Evolutionary conservation across 2,329 filamentous ascomycete genomes (phyloP).

Genomic region (Sarocladium strictum): DNA sequence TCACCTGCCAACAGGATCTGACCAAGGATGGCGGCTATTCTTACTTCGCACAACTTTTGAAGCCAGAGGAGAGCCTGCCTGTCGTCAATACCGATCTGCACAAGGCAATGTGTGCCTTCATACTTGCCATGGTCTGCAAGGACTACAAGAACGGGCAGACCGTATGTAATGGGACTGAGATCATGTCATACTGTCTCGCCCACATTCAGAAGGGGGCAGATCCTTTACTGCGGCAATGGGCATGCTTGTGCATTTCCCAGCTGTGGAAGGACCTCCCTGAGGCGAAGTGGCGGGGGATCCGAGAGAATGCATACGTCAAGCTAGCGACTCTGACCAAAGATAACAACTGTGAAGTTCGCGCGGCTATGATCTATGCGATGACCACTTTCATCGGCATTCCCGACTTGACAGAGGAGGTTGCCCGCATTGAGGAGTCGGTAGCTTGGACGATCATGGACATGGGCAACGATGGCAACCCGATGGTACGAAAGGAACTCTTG

Average conservation of each 20-base stretch:
- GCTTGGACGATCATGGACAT: conserved; percentile 85
- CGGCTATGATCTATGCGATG: conserved; percentile 88
- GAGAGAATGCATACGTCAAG: conserved; percentile 76
- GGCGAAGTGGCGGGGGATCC: conserved; percentile 93
- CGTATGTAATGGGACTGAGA: conserved; percentile 83
- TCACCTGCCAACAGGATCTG: conserved; percentile 86
- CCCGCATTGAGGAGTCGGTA: conserved; percentile 83
- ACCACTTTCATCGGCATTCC: conserved; percentile 92
- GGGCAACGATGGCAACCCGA: conserved; percentile 87
- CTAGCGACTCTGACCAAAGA: conserved; percentile 78
- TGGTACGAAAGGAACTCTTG: conserved; percentile 88
- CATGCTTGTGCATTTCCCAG: conserved; percentile 90
- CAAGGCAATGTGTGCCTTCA: conserved; percentile 98
- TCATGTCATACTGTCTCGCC: conserved; percentile 80
- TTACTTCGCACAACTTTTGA: conserved; percentile 92
- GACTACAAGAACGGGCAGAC: conserved; percentile 87
- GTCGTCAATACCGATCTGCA: conserved; percentile 77
- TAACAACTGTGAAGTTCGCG: conserved; percentile 83
- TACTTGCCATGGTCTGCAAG: conserved; percentile 94
- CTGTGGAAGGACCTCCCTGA: conserved; percentile 87
- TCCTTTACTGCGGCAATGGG: conserved; percentile 87
- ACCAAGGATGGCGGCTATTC: conserved; percentile 96
- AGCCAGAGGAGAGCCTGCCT: conserved; percentile 74
- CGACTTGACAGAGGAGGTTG: conserved; percentile 85
- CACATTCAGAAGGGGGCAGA: conserved; percentile 85